Evolutionary conservation across 345 rosid genomes (phyloP).

Genomic region (Brassica juncea): DNA sequence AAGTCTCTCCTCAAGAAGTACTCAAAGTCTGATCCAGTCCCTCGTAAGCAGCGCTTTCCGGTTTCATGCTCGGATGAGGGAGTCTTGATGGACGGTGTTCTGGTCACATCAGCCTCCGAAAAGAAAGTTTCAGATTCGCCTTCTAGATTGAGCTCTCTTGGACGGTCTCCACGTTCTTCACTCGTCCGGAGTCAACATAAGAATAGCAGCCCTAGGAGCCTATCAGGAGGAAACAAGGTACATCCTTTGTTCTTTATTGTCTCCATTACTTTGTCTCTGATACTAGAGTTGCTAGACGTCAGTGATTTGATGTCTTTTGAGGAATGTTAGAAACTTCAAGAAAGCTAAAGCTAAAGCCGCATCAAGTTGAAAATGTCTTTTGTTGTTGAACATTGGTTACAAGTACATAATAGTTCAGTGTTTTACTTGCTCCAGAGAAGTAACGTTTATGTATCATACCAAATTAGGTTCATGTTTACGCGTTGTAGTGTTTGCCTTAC

Average conservation of each 20-base stretch:
- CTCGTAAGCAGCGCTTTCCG: constrained; percentile 21
- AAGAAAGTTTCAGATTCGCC: constrained; percentile 28
- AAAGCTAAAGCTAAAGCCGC: no score
- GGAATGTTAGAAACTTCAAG: no score
- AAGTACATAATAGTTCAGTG: no score
- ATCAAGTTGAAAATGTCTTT: no score
- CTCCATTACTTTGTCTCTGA: neutral
- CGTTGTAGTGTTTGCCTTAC: constrained; percentile 1
- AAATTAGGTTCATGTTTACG: constrained; percentile 2
- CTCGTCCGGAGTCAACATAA: constrained; percentile 3
- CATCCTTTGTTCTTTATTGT: constrained; percentile 1
- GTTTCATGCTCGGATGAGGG: constrained; percentile 45
- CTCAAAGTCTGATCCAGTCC: constrained; percentile 30
- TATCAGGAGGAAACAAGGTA: constrained; percentile 45
- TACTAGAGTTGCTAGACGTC: no score
- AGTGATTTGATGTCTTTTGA: no score
- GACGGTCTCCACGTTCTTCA: constrained; percentile 9
- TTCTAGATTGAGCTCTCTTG: neutral
- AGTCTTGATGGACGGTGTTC: constrained; percentile 67
- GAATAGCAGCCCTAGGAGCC: constrained; percentile 25
- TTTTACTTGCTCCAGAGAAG: no score
- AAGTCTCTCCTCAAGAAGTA: constrained; percentile 32
- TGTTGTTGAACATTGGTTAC: no score
- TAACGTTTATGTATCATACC: neutral
- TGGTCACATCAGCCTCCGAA: constrained; percentile 42